Evolutionary conservation across 305 asterid species (phyloP).

Genomic region (Nicotiana rustica): DNA sequence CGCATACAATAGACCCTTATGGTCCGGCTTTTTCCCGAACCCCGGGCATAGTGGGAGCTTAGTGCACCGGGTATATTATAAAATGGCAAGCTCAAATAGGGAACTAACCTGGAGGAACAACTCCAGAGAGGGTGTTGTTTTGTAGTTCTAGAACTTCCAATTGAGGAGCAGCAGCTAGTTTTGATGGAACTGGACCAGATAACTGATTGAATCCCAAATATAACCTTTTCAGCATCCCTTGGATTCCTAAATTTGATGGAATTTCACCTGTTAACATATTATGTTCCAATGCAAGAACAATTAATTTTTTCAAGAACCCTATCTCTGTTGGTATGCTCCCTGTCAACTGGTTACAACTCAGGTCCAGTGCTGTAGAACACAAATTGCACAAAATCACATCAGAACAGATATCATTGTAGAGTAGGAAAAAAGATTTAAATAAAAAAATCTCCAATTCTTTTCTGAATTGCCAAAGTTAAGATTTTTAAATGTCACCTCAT

Average conservation of each 20-base stretch:
- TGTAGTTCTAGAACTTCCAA: slow-evolving; percentile 73
- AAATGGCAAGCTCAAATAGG: not conserved
- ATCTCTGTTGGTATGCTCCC: slow-evolving; percentile 74
- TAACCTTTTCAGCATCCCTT: slow-evolving; percentile 56
- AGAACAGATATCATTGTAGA: not conserved
- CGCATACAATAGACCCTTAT: too few relatives aligned
- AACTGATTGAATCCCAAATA: slow-evolving; percentile 70
- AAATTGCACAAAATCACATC: not conserved
- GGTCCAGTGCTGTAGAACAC: slow-evolving; percentile 71
- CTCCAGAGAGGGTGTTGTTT: slow-evolving; percentile 78
- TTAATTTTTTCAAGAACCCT: slow-evolving; percentile 61
- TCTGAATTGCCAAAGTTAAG: not conserved
- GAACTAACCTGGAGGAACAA: slow-evolving; percentile 76
- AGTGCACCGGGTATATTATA: not conserved
- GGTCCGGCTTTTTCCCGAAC: too few relatives aligned
- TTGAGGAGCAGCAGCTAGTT: slow-evolving; percentile 54
- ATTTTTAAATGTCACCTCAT: not conserved
- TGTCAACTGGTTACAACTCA: slow-evolving; percentile 70
- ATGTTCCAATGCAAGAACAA: slow-evolving; percentile 58
- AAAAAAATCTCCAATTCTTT: not conserved
- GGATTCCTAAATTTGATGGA: slow-evolving; percentile 65
- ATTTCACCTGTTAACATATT: slow-evolving; percentile 66
- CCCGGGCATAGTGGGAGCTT: too few relatives aligned
- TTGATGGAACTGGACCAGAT: slow-evolving; percentile 71
- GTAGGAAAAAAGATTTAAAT: not conserved